Evolutionary conservation across 139 green algal genomes (phyloP).

Genomic region (Picochlorum sp.): DNA sequence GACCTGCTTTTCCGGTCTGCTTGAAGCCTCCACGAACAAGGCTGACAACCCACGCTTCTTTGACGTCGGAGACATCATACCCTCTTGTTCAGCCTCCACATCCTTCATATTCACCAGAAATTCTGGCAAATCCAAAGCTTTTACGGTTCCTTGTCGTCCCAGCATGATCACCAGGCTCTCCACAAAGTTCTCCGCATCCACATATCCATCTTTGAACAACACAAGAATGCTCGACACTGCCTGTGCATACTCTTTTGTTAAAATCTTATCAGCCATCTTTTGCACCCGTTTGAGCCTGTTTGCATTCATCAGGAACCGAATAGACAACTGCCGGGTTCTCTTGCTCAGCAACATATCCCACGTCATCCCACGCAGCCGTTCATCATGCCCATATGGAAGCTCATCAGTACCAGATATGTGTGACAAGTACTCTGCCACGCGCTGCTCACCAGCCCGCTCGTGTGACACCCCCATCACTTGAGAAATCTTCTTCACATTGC

Average conservation of each 20-base stretch:
- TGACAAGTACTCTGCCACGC: too few species aligned
- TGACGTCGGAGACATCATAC: not conserved
- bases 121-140: not conserved
- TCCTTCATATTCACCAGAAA: conserved; percentile 4
- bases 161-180: conserved; percentile 1
- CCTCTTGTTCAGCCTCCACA: not conserved
- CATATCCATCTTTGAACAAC: conserved; percentile 4
- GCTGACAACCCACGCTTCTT: not conserved
- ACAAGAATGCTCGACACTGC: conserved; percentile 1
- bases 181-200: conserved; percentile 1
- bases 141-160: not conserved
- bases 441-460: too few species aligned
- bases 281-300: not conserved
- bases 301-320: conserved; percentile 1
- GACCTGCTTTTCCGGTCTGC: not conserved
- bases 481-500: not conserved
- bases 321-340: not conserved
- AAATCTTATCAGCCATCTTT: not conserved
- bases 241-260: not conserved
- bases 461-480: not conserved
- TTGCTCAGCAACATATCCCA: not conserved
- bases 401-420: not conserved
- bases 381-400: not conserved
- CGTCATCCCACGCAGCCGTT: not conserved
- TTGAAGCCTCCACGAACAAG: too few species aligned